phyloP scores from a whole-genome alignment of 139 green algal genomes.

The Spirogloea muscicola region DNA sequence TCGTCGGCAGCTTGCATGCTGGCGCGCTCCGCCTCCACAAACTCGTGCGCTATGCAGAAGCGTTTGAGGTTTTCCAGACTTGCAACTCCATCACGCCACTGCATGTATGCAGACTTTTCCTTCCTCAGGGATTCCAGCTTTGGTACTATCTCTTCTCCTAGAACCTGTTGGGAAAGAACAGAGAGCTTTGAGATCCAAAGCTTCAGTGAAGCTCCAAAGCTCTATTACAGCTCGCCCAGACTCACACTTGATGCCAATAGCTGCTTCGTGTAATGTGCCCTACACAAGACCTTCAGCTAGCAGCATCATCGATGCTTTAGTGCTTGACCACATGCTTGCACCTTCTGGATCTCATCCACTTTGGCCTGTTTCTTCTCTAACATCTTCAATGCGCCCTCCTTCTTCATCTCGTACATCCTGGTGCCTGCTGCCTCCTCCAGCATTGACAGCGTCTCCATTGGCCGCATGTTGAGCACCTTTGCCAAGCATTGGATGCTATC shows the following conservation, averaged over 20 bases:
- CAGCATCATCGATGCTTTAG: too few species aligned
- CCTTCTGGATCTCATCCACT: conserved; percentile 93
- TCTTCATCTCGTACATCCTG: conserved; percentile 98
- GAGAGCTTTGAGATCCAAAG: too few species aligned
- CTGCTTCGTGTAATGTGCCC: too few species aligned
- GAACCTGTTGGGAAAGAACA: too few species aligned
- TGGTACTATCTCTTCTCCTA: conserved; percentile 81
- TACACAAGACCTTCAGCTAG: too few species aligned
- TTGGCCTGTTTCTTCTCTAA: conserved; percentile 94
- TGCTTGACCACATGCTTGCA: too few species aligned
- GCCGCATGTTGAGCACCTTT: conserved; percentile 99
- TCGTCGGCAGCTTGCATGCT: conserved; percentile 32
- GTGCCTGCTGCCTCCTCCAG: conserved; percentile 94
- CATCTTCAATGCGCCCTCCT: conserved; percentile 79
- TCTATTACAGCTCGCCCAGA: too few species aligned
- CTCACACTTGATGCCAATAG: too few species aligned
- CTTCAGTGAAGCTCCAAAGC: too few species aligned
- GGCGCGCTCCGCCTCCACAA: conserved; percentile 54
- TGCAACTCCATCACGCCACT: conserved; percentile 52
- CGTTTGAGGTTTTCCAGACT: conserved; percentile 63
- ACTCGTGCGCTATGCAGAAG: conserved; percentile 83
- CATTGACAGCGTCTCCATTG: conserved; percentile 91
- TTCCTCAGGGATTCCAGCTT: conserved; percentile 75
- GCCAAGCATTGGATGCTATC: too few species aligned
- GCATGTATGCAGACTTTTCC: conserved; percentile 77